Evolutionary conservation across 306 rosid species (phyloP).

Genomic region (Sesbania bispinosa): DNA sequence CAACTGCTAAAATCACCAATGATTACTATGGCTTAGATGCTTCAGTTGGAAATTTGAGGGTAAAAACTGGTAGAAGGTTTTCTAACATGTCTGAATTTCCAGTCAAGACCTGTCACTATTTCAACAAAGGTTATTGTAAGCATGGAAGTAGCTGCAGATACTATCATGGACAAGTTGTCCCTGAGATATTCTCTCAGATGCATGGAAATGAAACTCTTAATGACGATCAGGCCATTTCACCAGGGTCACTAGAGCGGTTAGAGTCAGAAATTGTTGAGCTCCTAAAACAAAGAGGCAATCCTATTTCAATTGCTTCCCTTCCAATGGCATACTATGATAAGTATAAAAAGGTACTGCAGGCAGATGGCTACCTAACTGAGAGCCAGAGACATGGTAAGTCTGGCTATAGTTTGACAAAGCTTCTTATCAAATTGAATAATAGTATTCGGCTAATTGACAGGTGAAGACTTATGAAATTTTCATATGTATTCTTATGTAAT

Average conservation of each 20-base stretch:
- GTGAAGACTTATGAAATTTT: slow-evolving; percentile 31
- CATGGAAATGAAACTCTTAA: slow-evolving; percentile 31
- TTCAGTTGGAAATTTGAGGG: slow-evolving; percentile 21
- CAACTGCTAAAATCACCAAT: slow-evolving; percentile 23
- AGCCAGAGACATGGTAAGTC: slow-evolving; percentile 90
- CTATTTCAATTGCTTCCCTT: slow-evolving; percentile 81
- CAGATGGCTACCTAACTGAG: slow-evolving; percentile 85
- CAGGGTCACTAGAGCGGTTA: slow-evolving; percentile 58
- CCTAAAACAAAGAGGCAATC: slow-evolving; percentile 56
- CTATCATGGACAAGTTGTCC: slow-evolving; percentile 45
- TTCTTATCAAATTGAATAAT: slow-evolving; percentile 58
- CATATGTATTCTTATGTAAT: neutral
- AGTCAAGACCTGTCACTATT: slow-evolving; percentile 65
- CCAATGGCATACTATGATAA: slow-evolving; percentile 77
- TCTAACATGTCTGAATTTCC: slow-evolving; percentile 40
- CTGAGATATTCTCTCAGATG: slow-evolving; percentile 37
- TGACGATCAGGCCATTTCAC: slow-evolving; percentile 50
- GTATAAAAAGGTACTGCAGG: slow-evolving; percentile 72
- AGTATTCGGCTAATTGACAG: slow-evolving; percentile 74
- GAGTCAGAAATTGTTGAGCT: slow-evolving; percentile 73
- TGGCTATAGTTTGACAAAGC: slow-evolving; percentile 82
- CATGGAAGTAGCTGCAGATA: slow-evolving; percentile 74
- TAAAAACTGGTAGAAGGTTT: slow-evolving; percentile 32
- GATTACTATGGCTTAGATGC: slow-evolving; percentile 39
- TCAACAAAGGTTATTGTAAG: slow-evolving; percentile 74